These are phyloP conservation scores for Neurospora terricola DNA, from an alignment of 495 filamentous ascomycete species.

Conservation along the genomic window DNA sequence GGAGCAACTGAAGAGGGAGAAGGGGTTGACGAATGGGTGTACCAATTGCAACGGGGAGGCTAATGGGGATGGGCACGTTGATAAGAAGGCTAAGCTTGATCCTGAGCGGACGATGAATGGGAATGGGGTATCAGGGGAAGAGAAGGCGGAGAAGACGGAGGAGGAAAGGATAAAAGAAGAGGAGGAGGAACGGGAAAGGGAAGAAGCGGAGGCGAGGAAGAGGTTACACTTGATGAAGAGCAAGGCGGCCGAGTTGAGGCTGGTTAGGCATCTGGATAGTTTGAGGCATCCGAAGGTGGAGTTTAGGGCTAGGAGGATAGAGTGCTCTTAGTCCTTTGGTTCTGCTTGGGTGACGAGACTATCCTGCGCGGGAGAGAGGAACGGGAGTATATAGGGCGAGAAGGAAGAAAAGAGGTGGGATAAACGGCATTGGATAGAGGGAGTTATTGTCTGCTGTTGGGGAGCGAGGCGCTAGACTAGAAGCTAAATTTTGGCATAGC, in stretches of 20 bases:
- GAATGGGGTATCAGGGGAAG: neutral
- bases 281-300: slow-evolving; percentile 52
- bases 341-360: neutral
- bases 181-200: slow-evolving; percentile 25
- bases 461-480: neutral
- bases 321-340: neutral
- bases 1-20: slow-evolving; percentile 1
- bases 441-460: neutral
- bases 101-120: neutral
- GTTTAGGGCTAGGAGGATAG: slow-evolving; percentile 45
- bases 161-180: slow-evolving; percentile 27
- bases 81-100: slow-evolving; percentile 28
- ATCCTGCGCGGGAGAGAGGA: no score
- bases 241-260: slow-evolving; percentile 69
- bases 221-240: slow-evolving; percentile 54
- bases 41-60: slow-evolving; percentile 15
- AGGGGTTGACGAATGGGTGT: slow-evolving; percentile 17
- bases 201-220: slow-evolving; percentile 42
- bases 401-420: no score
- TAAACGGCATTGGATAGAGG: no score
- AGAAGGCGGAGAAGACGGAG: slow-evolving; percentile 5
- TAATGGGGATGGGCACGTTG: slow-evolving; percentile 12
- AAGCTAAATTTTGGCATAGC: neutral
- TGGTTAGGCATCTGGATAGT: slow-evolving; percentile 60
- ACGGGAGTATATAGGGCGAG: no score